Base-by-base conservation (phyloP, 305 asterid genomes). In the Fraxinus nigra region DNA sequence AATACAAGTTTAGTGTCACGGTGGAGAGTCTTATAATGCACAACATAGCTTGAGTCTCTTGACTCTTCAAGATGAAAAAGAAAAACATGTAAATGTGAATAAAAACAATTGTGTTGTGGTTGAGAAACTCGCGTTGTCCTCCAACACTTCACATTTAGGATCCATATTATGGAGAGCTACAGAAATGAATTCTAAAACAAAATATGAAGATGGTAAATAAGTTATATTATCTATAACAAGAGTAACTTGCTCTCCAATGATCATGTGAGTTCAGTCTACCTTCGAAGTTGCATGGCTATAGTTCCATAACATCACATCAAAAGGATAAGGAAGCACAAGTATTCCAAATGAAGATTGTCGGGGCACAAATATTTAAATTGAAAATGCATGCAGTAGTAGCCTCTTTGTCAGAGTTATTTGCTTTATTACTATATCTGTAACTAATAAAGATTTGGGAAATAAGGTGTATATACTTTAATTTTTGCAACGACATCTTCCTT, bases 401-500 rank as follows among this genome's bases (percentile, higher is more conserved):
- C 74, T 26, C 30, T 37, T 61, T 22, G 51, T 46, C 40, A 18
- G 32, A 79, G 38, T 11, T 18, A 4, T 34, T 13, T 82, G 73
- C 72, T 85, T 20, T 30, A 30, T 5, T 51, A 33, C 10, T 26
- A 59, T 32, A 63, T 81, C 67, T 43, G 82, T 48, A 84, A 48
- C 63, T 54, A 30, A 43, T 4, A 37, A 37, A 43, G 40, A 72
- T 70, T 59, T 85, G 38, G 56, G 54, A 80, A 78, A 76, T 43
- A 43, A 61, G 74, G 48, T 59, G 77, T 34, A 63, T 67, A 46
- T 89, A 93, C 99, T 88, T 84, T 91, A 80, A 95, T 95, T 83
- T 82, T 94, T 72, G 90, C 70, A 82, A 89, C 94, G 37, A 92
- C 94, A 82, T 95, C 99, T 85, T 93, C 98, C 77, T 88, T 87